Evolutionary conservation across 1,284 basidiomycete species (phyloP), one percentile per base, ranked within the genome.

Genomic region (Mycena citricolor): DNA sequence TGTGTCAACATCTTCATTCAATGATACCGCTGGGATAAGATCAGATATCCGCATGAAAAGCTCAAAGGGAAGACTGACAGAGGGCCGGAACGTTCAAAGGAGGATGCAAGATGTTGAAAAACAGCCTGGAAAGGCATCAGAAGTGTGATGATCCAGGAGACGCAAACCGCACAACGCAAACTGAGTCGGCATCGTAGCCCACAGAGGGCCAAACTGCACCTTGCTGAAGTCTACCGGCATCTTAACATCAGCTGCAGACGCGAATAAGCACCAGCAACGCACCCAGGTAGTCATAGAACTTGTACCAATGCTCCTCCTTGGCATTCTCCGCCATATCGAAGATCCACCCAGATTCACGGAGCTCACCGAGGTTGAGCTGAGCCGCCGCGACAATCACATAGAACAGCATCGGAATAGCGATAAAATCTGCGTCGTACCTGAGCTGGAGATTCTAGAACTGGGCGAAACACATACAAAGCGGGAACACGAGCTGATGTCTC

Each of bases 71-170:
- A 8, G 34, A 54, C 72, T 40, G 55, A 77, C 93, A 86, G 8
- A 99, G 72, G 5, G 94, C 93, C 3, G 95, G 95, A 2, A 97
- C 90, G 55, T 95, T 95, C 41, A 95, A 70, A 28, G 92, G 93
- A 8, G 97, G 94, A 61, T 98, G 95, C 10, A 99, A 67, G 40
- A 98, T 84, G 52, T 97, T 93, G 66, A 95, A 94, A 63, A 94
- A 94, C 29, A 94, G 51, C 44, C 84, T 86, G 24, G 35, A 13
- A 38, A 30, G 17, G 19, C 39, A 45, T 39, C 48, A 30, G 5
- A 24, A 36, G 24, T n/a, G 54, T 42, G 58, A 58, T 45, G 57
- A 63, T 22, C 20, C 58, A 67, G n/a, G n/a, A n/a, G n/a, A n/a
- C n/a, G n/a, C n/a, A n/a, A n/a, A n/a, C n/a, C 77, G 39, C 52